Evolutionary conservation across 2,329 filamentous ascomycete genomes (phyloP), one percentile per base, ranked within the genome.

Genomic region (Colletotrichum sp.): DNA sequence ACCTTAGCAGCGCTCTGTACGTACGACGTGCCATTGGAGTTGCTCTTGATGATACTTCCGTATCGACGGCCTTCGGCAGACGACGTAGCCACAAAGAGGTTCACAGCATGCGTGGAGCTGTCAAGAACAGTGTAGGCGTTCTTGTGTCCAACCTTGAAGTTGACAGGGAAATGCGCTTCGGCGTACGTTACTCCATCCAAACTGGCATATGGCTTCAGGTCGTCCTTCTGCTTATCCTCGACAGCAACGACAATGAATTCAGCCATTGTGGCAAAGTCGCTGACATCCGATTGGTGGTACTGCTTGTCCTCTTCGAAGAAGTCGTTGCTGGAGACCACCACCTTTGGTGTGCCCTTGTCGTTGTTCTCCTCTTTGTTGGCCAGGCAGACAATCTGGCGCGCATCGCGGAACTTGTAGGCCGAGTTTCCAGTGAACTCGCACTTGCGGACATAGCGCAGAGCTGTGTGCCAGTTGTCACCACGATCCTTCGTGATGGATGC

Each of bases 11-110:
- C 88, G 82, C 94, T 97, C 76, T 98, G 86, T 15, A 98, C 94
- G 80, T 98, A 99, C 2, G 94, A 97, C 1, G 97, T 99, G 68
- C 97, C 97, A 81, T 99, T 98, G 79, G 95, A 98, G 86, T 99
- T 99, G 81, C 95, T 98, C 90, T 98, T 99, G 84, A 99, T 91
- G 78, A 99, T 95, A 29, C 93, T 93, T 47, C 97, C 97, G 78
- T 94, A 95, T 73, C 93, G 90, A 65, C 90, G 90, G 21, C 91
- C 93, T 65, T 87, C 81, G 5, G 86, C 86, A 54, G 89, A 89
- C 78, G 94, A 93, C 54, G 95, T 94, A 1, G 94, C 95, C 61
- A 98, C 96, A 80, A 98, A 97, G 72, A 99, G 85, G 84, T 98
- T 98, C 72, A 99, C 90, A 2, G 97, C 94, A 82, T 98, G 96